Conservation (phyloP, 2,329 filamentous ascomycete species). For the Xylaria sp. region DNA sequence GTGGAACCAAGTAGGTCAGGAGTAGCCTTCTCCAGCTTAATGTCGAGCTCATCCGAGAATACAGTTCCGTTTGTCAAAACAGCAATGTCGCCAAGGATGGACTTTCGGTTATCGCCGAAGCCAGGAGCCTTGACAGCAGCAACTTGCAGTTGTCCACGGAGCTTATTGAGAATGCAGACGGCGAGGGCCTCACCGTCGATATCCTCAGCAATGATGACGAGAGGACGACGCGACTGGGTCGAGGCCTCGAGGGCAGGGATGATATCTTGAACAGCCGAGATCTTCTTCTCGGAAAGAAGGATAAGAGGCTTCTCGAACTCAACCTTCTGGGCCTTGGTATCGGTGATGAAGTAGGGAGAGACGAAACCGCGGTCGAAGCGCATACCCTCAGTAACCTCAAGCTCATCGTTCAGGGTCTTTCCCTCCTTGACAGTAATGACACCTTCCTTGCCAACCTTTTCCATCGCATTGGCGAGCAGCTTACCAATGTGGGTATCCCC, state of each 20-base stretch:
- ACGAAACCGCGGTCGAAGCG: slow-evolving; percentile 99
- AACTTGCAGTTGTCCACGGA: slow-evolving; percentile 98
- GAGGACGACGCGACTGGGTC: slow-evolving; percentile 90
- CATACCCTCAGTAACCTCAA: slow-evolving; percentile 99
- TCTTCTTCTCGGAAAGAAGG: slow-evolving; percentile 99
- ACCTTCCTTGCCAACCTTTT: slow-evolving; percentile 99
- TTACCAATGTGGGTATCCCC: slow-evolving; percentile 93
- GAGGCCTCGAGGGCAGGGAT: slow-evolving; percentile 97
- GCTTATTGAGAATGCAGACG: slow-evolving; percentile 99
- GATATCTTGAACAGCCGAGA: slow-evolving; percentile 98
- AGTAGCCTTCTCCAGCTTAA: slow-evolving; percentile 99
- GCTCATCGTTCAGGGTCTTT: slow-evolving; percentile 96
- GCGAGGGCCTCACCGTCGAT: slow-evolving; percentile 98
- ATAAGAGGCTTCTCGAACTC: slow-evolving; percentile 99
- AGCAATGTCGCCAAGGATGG: slow-evolving; percentile 94
- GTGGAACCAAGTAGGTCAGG: slow-evolving; percentile 95
- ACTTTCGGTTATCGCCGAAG: slow-evolving; percentile 99
- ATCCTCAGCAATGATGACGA: slow-evolving; percentile 98
- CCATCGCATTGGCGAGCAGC: slow-evolving; percentile 97
- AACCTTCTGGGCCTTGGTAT: slow-evolving; percentile 97
- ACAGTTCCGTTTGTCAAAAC: slow-evolving; percentile 96
- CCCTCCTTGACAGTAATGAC: slow-evolving; percentile 99
- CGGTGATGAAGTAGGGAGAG: slow-evolving; percentile 99
- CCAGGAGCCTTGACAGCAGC: slow-evolving; percentile 98
- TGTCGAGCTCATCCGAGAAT: slow-evolving; percentile 97